These are phyloP conservation scores for Dendrobium nobile DNA, from an alignment of 106 monocot species.

Conservation along the genomic window DNA sequence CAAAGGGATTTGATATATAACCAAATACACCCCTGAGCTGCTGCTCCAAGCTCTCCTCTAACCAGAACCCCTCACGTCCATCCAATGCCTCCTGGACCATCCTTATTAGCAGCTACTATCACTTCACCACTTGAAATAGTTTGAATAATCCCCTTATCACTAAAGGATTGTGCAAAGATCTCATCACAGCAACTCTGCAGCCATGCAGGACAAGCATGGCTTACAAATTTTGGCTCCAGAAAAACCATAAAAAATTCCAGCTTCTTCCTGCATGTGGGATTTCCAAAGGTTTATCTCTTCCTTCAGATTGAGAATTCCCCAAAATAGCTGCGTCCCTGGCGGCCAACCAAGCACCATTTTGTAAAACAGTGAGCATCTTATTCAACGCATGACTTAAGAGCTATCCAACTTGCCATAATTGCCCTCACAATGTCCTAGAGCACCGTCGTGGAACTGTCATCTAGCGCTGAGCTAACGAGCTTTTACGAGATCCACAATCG, in stretches of 20 bases:
- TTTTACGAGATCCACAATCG: conserved; percentile 72
- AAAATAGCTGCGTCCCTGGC: conserved; percentile 80
- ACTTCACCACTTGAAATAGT: conserved; percentile 47
- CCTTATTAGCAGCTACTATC: conserved; percentile 45
- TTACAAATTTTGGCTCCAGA: conserved; percentile 58
- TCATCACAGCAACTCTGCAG: conserved; percentile 60
- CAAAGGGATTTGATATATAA: conserved; percentile 79
- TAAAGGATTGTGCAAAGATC: conserved; percentile 45
- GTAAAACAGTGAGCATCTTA: conserved; percentile 86
- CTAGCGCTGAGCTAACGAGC: conserved; percentile 10
- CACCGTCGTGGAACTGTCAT: conserved; percentile 13
- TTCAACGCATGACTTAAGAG: conserved; percentile 56
- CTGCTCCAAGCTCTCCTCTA: conserved; percentile 73
- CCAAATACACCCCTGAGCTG: conserved; percentile 91
- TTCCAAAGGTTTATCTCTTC: conserved; percentile 89
- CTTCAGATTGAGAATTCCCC: conserved; percentile 83
- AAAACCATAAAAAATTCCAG: conserved; percentile 67
- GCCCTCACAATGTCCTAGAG: conserved; percentile 50
- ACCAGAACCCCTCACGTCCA: conserved; percentile 25
- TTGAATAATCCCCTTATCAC: conserved; percentile 35
- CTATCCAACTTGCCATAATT: conserved; percentile 66
- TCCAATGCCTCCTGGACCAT: conserved; percentile 54
- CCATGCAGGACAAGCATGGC: conserved; percentile 60
- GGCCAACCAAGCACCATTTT: conserved; percentile 66
- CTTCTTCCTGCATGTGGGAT: conserved; percentile 52